phyloP scores from a whole-genome alignment of 768 basidiomycete genomes.

The Cystofilobasidium capitatum region DNA sequence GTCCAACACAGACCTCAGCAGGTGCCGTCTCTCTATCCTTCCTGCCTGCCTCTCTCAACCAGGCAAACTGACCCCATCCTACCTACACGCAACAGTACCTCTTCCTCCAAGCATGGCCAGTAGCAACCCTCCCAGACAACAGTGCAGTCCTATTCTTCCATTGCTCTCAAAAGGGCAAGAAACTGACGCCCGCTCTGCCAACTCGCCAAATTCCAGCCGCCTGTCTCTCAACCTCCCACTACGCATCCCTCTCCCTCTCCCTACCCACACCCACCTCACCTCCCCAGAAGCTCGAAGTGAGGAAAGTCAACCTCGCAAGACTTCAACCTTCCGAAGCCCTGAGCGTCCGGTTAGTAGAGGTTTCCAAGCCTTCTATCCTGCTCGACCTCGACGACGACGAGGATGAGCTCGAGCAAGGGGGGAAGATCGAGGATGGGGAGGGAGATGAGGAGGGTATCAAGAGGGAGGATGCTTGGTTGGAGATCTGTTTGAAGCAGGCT shows the following conservation, averaged over 20 bases:
- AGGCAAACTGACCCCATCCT: too few species aligned
- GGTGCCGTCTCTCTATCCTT: constrained; percentile 15
- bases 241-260: constrained; percentile 20
- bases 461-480: constrained; percentile 32
- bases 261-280: background rate
- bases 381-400: constrained; percentile 5
- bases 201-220: constrained; percentile 15
- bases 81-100: constrained; percentile 1
- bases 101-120: constrained; percentile 22
- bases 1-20: background rate
- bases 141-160: constrained; percentile 16
- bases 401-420: background rate
- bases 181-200: background rate
- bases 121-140: background rate
- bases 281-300: background rate
- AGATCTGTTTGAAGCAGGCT: constrained; percentile 33
- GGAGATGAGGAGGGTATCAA: constrained; percentile 19
- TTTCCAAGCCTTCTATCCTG: background rate
- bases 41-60: background rate
- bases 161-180: too few species aligned
- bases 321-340: constrained; percentile 12
- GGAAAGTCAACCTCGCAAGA: constrained; percentile 18
- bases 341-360: constrained; percentile 10
- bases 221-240: constrained; percentile 29
- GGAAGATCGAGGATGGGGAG: background rate